These are phyloP conservation scores for Stagonosporopsis vannaccii DNA, from an alignment of 2,329 filamentous ascomycete species.

Conservation along the genomic window DNA sequence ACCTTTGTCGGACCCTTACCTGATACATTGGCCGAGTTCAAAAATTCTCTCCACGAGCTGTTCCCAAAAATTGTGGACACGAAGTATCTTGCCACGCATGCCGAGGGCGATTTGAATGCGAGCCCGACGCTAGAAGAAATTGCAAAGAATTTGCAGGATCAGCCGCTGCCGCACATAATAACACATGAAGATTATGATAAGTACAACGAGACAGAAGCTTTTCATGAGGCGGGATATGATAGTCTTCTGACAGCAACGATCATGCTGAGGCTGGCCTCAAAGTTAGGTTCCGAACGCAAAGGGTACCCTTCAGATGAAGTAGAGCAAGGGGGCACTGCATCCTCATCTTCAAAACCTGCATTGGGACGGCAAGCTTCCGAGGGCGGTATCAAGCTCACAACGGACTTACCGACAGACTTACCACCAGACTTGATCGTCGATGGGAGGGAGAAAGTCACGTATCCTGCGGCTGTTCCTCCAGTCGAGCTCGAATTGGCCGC, in stretches of 20 bases:
- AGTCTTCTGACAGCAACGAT: constrained; percentile 67
- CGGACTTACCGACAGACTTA: not conserved
- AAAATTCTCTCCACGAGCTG: constrained; percentile 57
- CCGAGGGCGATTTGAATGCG: constrained; percentile 61
- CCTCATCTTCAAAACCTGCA: not conserved
- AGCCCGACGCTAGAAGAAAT: constrained; percentile 59
- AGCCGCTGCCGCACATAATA: constrained; percentile 53
- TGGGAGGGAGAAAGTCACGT: constrained; percentile 26
- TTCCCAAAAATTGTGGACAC: constrained; percentile 68
- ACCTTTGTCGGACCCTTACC: constrained; percentile 68
- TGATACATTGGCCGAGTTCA: constrained; percentile 61
- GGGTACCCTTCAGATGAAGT: not conserved
- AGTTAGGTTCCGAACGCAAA: constrained; percentile 52
- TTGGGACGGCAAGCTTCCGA: constrained; percentile 5
- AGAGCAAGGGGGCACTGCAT: not conserved
- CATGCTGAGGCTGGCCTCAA: constrained; percentile 63
- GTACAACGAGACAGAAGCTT: constrained; percentile 51
- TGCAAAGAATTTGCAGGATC: constrained; percentile 51
- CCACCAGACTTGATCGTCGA: constrained; percentile 19
- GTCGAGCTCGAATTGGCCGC: not conserved
- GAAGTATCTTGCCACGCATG: constrained; percentile 68
- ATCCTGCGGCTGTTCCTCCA: constrained; percentile 26
- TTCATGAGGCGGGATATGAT: constrained; percentile 70
- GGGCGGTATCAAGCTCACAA: constrained; percentile 12
- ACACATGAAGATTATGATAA: constrained; percentile 45